Conservation (phyloP, 164 flowering plant species). For the Vitis amurensis region DNA sequence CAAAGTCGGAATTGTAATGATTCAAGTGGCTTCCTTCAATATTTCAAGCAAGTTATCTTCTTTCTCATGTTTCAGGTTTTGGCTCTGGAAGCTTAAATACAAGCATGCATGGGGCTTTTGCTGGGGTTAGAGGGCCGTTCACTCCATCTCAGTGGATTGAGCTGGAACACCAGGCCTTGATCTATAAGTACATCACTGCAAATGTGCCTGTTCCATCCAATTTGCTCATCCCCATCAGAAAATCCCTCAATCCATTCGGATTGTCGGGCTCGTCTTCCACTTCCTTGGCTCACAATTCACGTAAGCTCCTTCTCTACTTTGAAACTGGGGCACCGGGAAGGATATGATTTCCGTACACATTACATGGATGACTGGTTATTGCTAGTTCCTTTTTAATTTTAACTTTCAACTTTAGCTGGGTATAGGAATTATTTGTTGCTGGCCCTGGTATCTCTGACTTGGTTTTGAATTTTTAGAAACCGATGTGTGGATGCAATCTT, state of each 20-base stretch:
- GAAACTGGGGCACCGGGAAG: too few species aligned
- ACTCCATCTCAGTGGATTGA: conserved; percentile 90
- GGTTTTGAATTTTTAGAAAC: not conserved
- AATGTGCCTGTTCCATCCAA: conserved; percentile 74
- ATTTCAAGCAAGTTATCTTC: conserved; percentile 10
- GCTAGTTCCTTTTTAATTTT: not conserved
- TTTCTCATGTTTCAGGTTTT: conserved; percentile 36
- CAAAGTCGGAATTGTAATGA: not conserved
- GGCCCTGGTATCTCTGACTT: not conserved
- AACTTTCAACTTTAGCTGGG: not conserved
- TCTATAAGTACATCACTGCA: conserved; percentile 78
- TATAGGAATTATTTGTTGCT: not conserved
- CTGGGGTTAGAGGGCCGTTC: conserved; percentile 68
- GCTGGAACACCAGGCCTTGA: conserved; percentile 87
- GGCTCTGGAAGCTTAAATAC: conserved; percentile 49
- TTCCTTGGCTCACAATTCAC: conserved; percentile 17
- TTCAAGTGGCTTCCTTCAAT: conserved; percentile 21
- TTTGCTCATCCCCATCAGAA: conserved; percentile 65
- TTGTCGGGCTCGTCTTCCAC: conserved; percentile 15
- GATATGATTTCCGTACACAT: not conserved
- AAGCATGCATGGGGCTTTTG: conserved; percentile 47
- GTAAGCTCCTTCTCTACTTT: conserved; percentile 11
- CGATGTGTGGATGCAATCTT: not conserved
- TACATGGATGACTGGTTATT: too few species aligned
- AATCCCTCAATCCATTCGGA: conserved; percentile 35